Evolutionary conservation across 352 stramenopile genomes (phyloP).

Genomic region (Globisporangium polare): DNA sequence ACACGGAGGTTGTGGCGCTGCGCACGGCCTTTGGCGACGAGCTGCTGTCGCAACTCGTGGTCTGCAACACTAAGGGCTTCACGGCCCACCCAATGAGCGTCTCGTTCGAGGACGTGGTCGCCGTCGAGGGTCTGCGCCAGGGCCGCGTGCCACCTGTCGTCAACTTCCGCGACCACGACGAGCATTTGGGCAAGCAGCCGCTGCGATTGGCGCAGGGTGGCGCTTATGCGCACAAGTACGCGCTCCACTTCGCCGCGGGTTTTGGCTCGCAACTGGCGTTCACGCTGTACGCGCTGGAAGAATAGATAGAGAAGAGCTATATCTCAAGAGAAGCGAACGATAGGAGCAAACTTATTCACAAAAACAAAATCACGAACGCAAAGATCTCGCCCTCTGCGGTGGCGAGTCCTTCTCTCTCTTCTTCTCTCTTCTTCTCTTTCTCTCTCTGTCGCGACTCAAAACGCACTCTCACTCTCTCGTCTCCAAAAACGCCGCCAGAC

Average conservation of each 20-base stretch:
- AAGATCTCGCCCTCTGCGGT: neutral
- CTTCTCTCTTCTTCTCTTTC: neutral
- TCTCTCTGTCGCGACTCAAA: neutral
- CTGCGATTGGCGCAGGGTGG: constrained; percentile 59
- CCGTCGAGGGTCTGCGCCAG: constrained; percentile 88
- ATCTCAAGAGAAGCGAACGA: neutral
- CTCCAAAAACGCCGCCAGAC: neutral
- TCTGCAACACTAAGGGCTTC: constrained; percentile 94
- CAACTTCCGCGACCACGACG: constrained; percentile 89
- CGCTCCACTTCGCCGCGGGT: constrained; percentile 93
- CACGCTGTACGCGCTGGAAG: constrained; percentile 88
- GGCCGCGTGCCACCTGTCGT: constrained; percentile 88
- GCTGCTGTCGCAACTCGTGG: constrained; percentile 68
- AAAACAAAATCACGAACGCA: constrained; percentile 5
- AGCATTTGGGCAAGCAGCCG: constrained; percentile 43
- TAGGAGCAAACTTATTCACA: constrained; percentile 2
- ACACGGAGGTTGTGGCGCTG: constrained; percentile 85
- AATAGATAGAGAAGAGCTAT: constrained; percentile 3
- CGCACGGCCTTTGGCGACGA: constrained; percentile 65
- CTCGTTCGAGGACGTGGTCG: constrained; percentile 95
- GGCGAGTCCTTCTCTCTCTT: constrained; percentile 2
- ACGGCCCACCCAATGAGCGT: constrained; percentile 96
- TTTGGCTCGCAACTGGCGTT: constrained; percentile 97
- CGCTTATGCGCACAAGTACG: constrained; percentile 85
- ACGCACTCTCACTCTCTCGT: neutral